Evolutionary conservation across 441 rosid genomes (phyloP), one percentile per base, ranked within the genome.

Genomic region (Geranium incanum): DNA sequence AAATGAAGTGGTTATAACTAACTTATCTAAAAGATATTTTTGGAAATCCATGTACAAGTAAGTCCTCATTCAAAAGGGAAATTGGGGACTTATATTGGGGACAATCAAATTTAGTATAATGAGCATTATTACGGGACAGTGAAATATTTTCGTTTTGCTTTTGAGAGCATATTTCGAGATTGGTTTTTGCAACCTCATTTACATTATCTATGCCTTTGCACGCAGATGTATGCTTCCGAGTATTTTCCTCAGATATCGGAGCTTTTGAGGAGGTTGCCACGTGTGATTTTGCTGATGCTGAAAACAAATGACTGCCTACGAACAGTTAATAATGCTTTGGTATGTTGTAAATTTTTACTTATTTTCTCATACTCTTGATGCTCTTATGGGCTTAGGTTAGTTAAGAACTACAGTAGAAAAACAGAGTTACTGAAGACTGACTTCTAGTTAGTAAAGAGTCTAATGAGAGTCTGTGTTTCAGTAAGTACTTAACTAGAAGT

Each of bases 221-320:
- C 64, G 82, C 86, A 90, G 85, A 90, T 86, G 98, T 94, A 91
- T 50, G 98, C 98, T 67, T 89, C 97, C 70, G 88, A 90, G 78
- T 87, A 89, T 76, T 91, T 94, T 79, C 79, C 88, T 68, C 85
- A 94, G 80, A 94, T 94, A 75, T 84, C 97, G 7, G 97, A 94
- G 84, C 98, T 94, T 74, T 88, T 94, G 9, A 84, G 93, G 79
- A 90, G 97, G 78, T 77, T 94, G 72, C 98, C 98, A 0, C 92
- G 98, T 16, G 96, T 87, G 13, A 91, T 94, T 84, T 80, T 94
- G 73, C 79, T 94, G 71, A 83, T 91, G 95, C 83, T 94, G 83
- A 91, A 94, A 84, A 91, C 97, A 50, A 91, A 94, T 75, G 98
- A 94, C 82, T 94, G 98, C 80, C 85, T 94, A 71, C 84, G 97